Evolutionary conservation across 2,329 filamentous ascomycete genomes (phyloP), one percentile per base, ranked within the genome.

Genomic region (Penicillium sumatraense): DNA sequence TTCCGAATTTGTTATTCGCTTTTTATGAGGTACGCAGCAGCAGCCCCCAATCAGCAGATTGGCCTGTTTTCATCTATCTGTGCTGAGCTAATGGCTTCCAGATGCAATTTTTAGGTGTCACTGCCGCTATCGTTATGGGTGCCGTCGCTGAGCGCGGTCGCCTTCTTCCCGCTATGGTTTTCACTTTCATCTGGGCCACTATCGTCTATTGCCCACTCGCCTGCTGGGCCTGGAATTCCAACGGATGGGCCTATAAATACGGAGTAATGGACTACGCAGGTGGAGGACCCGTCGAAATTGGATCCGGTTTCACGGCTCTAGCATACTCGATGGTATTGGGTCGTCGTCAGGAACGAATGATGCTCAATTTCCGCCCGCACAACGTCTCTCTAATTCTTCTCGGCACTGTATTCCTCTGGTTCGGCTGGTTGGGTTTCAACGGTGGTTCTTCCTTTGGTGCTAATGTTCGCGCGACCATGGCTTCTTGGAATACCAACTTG

Each of bases 381-480:
- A 99, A 99, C 81, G 95, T 98, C 64, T 96, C 93, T 5, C 85
- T 98, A 70, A 96, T 99, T 78, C 93, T 95, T 1, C 88, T 98
- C 66, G 95, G 95, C 60, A 98, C 95, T 3, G 85, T 96, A 62
- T 85, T 99, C 68, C 91, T 99, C 53, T 98, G 93, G 93, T 98
- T 98, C 70, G 95, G 95, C 70, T 99, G 95, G 95, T 83, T 99
- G 62, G 95, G 93, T 52, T 99, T 99, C 86, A 99, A 99, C 82
- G 95, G 93, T 68, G 95, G 95, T 61, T 97, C 93, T 21, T 81
- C 93, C 35, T 96, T 97, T 66, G 93, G 93, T 65, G 91, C 93
- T 64, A 97, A 97, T 80, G 83, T 98, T 51, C 90, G 95, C 63
- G 95, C 95, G 52, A 88, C 89, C 63, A 96, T 97, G 87, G 93